These are phyloP conservation scores for Secale cereale DNA, from an alignment of 176 grass and related monocot species.

Conservation along the genomic window DNA sequence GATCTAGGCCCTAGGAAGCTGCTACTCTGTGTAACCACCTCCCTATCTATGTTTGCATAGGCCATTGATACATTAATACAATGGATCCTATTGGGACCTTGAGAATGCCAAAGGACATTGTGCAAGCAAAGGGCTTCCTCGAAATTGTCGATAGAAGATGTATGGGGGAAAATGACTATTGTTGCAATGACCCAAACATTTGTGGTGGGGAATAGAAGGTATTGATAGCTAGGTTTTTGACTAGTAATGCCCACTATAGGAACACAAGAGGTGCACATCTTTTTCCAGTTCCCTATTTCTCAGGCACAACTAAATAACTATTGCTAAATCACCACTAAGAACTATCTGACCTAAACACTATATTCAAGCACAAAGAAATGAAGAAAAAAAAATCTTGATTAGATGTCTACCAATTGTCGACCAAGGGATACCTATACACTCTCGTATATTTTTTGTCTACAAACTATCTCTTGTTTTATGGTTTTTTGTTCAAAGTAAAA, in stretches of 20 bases:
- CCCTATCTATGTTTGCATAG: background rate
- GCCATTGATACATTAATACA: too few species aligned
- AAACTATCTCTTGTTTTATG: too few species aligned
- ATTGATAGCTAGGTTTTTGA: background rate
- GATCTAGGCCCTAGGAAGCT: background rate
- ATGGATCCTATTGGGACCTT: background rate
- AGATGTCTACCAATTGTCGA: background rate
- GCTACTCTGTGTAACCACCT: background rate
- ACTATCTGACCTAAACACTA: background rate
- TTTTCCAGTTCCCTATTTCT: background rate
- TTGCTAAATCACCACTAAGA: background rate
- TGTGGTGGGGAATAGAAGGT: background rate
- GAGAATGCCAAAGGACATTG: background rate
- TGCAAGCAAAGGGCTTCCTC: background rate
- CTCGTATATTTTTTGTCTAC: too few species aligned
- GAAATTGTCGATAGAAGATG: background rate
- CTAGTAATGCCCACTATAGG: background rate
- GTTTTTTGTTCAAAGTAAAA: too few species aligned
- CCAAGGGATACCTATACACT: too few species aligned
- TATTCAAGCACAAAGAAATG: background rate
- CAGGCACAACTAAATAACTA: background rate
- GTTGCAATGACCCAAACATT: background rate
- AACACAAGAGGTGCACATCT: background rate
- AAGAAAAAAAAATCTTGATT: background rate
- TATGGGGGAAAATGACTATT: background rate